Evolutionary conservation across 768 basidiomycete species (phyloP), one percentile per base, ranked within the genome.

Genomic region (Naematelia aurantialba): DNA sequence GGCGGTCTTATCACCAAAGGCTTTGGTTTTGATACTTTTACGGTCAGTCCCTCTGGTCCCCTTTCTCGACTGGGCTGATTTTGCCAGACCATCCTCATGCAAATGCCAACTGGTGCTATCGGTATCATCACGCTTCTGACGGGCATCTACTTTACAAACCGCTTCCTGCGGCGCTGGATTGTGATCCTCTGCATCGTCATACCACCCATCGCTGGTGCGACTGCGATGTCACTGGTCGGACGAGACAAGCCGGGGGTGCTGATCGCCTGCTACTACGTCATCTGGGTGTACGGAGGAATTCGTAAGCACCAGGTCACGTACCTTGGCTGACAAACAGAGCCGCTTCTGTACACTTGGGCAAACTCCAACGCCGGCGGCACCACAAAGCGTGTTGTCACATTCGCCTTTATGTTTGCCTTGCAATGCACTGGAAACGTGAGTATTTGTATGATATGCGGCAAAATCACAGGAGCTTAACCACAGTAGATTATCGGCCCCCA

Each of bases 41-140:
- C n/a, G n/a, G n/a, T n/a, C n/a, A n/a, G n/a, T n/a, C n/a, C n/a
- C n/a, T n/a, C n/a, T n/a, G n/a, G n/a, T n/a, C n/a, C n/a, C n/a
- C n/a, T n/a, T n/a, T n/a, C n/a, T n/a, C n/a, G n/a, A n/a, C n/a
- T n/a, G n/a, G n/a, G n/a, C n/a, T n/a, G n/a, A n/a, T n/a, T n/a
- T n/a, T n/a, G n/a, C 56, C 68, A 63, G 24, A 56, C 69, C 24
- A 68, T 72, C 54, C 66, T 71, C 58, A 71, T 70, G 63, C 72
- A 74, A 45, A 73, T 75, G 26, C 73, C 73, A 2, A 68, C 65
- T 31, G 70, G 70, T 56, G 73, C 64, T 25, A 70, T 70, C 46
- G 63, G 62, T 63, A 72, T 75, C 39, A 51, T 62, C 25, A 26
- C 59, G 46, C 61, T 75, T 17, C 59, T 69, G 31, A n/a, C 63